These are phyloP conservation scores for Knoxia roxburghii DNA, from an alignment of 257 asterid species.

Conservation along the genomic window DNA sequence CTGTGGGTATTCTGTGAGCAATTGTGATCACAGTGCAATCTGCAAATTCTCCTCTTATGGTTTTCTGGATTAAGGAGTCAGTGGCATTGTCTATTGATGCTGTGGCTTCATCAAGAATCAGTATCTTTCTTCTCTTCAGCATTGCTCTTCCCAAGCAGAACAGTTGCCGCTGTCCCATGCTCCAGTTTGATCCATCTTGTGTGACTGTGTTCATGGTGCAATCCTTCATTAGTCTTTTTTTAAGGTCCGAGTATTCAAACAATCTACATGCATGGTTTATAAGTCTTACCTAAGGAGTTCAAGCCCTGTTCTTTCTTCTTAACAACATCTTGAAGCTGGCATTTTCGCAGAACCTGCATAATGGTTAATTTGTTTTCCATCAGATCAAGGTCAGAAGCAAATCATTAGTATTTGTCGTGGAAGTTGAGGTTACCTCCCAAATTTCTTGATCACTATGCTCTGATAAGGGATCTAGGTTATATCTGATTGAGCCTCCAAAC, in stretches of 20 bases:
- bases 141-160: conserved; percentile 34
- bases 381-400: neutral
- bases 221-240: neutral
- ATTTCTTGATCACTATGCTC: conserved; percentile 28
- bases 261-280: neutral
- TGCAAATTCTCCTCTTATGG: conserved; percentile 23
- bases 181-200: conserved; percentile 39
- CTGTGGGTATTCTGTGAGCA: conserved; percentile 40
- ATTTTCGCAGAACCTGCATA: conserved; percentile 24
- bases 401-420: neutral
- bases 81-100: conserved; percentile 41
- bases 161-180: conserved; percentile 41
- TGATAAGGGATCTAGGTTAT: conserved; percentile 30
- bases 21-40: conserved; percentile 36
- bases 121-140: conserved; percentile 28
- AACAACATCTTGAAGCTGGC: conserved; percentile 29
- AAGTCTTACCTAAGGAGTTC: conserved; percentile 28
- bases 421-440: conserved; percentile 24
- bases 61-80: conserved; percentile 27
- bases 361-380: neutral
- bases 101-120: conserved; percentile 38
- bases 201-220: conserved; percentile 12
- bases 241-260: neutral
- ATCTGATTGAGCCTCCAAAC: conserved; percentile 25
- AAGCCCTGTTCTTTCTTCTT: conserved; percentile 25